phyloP scores from a whole-genome alignment of 306 rosid genomes.

The Gillenia trifoliata region DNA sequence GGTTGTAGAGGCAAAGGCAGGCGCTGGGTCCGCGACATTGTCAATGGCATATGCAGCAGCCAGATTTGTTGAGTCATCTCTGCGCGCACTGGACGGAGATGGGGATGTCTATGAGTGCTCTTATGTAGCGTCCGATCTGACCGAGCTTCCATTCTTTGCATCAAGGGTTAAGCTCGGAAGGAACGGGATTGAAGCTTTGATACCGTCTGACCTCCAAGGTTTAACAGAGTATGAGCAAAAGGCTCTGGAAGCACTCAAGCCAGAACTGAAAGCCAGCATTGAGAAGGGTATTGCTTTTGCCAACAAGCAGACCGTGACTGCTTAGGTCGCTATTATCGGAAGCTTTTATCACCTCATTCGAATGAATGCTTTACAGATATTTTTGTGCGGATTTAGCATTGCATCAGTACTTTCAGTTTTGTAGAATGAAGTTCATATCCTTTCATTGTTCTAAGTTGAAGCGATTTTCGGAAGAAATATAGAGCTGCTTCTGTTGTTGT shows the following conservation, averaged over 20 bases:
- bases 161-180: constrained; percentile 88
- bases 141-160: constrained; percentile 91
- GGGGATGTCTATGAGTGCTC: constrained; percentile 88
- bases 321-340: constrained; percentile 27
- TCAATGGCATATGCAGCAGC: constrained; percentile 99
- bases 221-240: constrained; percentile 84
- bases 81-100: constrained; percentile 92
- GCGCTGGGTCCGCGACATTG: constrained; percentile 94
- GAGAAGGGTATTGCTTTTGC: constrained; percentile 90
- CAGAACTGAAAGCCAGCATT: constrained; percentile 91
- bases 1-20: constrained; percentile 98
- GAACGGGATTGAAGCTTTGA: constrained; percentile 84
- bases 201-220: constrained; percentile 81
- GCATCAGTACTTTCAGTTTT: constrained; percentile 39
- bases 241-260: constrained; percentile 86
- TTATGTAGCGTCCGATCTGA: constrained; percentile 75
- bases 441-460: constrained; percentile 21
- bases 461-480: constrained; percentile 28
- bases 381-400: constrained; percentile 21
- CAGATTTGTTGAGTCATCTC: constrained; percentile 92
- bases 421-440: constrained; percentile 29
- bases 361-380: constrained; percentile 15
- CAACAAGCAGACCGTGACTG: constrained; percentile 59
- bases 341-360: constrained; percentile 17
- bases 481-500: constrained; percentile 28